Base-by-base conservation (phyloP, 2,329 filamentous ascomycete species). In the Coleophoma cylindrospora region DNA sequence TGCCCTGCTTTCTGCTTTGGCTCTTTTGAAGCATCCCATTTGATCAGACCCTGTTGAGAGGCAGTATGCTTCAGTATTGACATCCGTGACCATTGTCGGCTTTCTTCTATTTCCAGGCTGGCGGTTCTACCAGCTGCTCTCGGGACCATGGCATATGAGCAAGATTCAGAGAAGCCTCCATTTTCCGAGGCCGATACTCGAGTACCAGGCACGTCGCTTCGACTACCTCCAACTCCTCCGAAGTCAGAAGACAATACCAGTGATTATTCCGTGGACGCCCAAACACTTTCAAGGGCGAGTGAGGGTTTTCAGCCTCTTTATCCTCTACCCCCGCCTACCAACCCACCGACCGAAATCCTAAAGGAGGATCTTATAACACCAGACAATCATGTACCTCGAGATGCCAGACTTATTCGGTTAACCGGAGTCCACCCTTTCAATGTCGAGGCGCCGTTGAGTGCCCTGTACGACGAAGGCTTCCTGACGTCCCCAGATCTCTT, bases 351-450 rank as follows among this genome's bases (percentile, higher is more conserved):
- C 44, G 70, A 77, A 40, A 79, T 94, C 12, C 74, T 95, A 6
- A 74, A 83, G n/a, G 70, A 89, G 61, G 91, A 96, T 64, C 74
- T 87, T 55, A 86, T 87, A 54, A 96, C 91, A 0, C 91, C 91
- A 9, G 91, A 96, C 63, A 74, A 70, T 57, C 89, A 92, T 72
- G 87, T 96, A 17, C 77, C 84, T 19, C 78, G 91, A 65, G 91
- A 96, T 68, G 75, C 86, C 1, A 79, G 91, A 38, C 74, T 96
- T 14, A 94, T 96, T 56, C 80, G 91, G 46, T 74, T 96, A 13
- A 96, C 91, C 11, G 91, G 91, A 21, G 79, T 89, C 6, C 91
- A 96, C 67, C 91, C 91, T 1, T 95, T 95, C 74, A 96, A 96
- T 60, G 86, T 88, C 45, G 91, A 96, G 68, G 80, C 91, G 10